Percentiles rank a stretch among this genome's conserved stretches.
These are phyloP conservation scores for Echites panduratus DNA, from an alignment of 257 asterid species.

Conservation along the genomic window DNA sequence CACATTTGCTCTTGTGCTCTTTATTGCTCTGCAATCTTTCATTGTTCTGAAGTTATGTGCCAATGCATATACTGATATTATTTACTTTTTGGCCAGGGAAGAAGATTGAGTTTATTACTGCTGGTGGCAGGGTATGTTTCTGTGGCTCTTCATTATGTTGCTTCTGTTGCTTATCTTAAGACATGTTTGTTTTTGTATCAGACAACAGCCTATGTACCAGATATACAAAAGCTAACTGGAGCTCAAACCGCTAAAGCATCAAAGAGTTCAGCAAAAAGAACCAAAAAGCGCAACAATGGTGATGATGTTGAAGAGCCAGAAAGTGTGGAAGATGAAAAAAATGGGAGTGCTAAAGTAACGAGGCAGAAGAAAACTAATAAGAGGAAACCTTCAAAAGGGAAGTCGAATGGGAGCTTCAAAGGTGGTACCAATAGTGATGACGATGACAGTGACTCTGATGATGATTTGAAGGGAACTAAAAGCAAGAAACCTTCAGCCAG, in stretches of 20 bases:
- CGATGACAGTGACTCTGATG: slow-evolving; percentile 23
- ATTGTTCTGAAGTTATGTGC: slow-evolving; percentile 8
- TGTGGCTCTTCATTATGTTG: slow-evolving; percentile 12
- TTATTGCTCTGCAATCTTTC: slow-evolving; percentile 3
- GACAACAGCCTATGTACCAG: slow-evolving; percentile 95
- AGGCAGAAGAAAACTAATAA: slow-evolving; percentile 30
- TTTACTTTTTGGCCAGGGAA: slow-evolving; percentile 57
- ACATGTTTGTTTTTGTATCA: slow-evolving; percentile 28
- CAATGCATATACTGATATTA: background rate
- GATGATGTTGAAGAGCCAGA: slow-evolving; percentile 35
- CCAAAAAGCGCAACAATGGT: slow-evolving; percentile 18
- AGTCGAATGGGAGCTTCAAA: slow-evolving; percentile 23
- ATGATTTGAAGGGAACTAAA: slow-evolving; percentile 25
- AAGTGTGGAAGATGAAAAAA: slow-evolving; percentile 30
- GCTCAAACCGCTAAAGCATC: slow-evolving; percentile 51
- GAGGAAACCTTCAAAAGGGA: slow-evolving; percentile 38
- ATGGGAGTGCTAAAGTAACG: slow-evolving; percentile 19
- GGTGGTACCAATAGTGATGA: slow-evolving; percentile 27
- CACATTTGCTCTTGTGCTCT: background rate
- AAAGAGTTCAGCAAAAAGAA: slow-evolving; percentile 22
- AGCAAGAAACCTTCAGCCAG: slow-evolving; percentile 34
- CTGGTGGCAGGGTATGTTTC: slow-evolving; percentile 88
- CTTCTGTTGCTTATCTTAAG: slow-evolving; percentile 5
- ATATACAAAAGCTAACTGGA: slow-evolving; percentile 69
- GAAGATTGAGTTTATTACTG: slow-evolving; percentile 75